These are phyloP conservation scores for Selaginella moellendorffii DNA, from an alignment of 75 land plant species.

Conservation along the genomic window DNA sequence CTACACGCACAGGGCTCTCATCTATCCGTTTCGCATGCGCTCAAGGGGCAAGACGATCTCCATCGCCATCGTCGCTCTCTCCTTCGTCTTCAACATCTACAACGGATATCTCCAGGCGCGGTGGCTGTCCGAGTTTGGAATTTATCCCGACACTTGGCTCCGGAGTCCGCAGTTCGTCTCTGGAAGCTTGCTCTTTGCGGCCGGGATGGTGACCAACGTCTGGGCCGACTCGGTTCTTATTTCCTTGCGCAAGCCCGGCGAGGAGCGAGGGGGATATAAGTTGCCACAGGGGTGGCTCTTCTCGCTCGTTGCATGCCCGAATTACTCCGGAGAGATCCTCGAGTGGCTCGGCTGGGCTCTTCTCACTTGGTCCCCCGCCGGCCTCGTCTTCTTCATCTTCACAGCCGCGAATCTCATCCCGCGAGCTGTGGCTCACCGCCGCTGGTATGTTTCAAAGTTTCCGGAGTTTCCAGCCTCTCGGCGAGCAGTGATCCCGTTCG, in stretches of 20 bases:
- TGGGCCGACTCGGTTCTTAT: slow-evolving; percentile 1
- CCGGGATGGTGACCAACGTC: neutral
- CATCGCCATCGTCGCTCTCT: neutral
- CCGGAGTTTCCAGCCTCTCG: neutral
- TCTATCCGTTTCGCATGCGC: neutral
- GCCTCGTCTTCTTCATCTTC: slow-evolving; percentile 1
- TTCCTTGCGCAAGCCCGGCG: neutral
- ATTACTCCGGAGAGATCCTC: slow-evolving; percentile 6
- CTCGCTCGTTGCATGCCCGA: neutral
- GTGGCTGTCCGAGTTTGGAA: neutral
- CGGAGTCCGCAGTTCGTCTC: neutral
- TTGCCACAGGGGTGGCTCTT: neutral
- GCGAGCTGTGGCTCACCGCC: neutral
- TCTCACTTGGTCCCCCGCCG: neutral
- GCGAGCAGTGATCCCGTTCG: neutral
- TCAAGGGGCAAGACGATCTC: neutral
- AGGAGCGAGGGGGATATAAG: neutral
- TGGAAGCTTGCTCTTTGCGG: neutral
- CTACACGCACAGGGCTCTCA: neutral
- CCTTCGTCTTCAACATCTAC: slow-evolving; percentile 6
- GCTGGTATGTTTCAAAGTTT: neutral
- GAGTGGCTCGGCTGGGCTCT: slow-evolving; percentile 7
- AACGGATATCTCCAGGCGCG: neutral
- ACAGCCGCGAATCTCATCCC: slow-evolving; percentile 6
- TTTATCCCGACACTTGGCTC: neutral